Evolutionary conservation across 352 stramenopile genomes (phyloP).

Genomic region (Globisporangium paroecandrum): DNA sequence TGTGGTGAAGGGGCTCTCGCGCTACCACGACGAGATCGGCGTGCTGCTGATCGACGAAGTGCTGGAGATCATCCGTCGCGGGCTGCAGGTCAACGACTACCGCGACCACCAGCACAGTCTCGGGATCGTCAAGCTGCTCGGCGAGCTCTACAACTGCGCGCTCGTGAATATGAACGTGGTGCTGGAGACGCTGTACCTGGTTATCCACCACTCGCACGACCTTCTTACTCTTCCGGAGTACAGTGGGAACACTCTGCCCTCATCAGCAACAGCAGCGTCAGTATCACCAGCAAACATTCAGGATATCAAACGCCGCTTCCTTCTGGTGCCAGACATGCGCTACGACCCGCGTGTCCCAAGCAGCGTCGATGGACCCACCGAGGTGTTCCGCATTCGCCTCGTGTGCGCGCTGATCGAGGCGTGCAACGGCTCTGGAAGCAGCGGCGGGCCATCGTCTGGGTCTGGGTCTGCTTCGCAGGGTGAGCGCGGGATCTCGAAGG

Average conservation of each 20-base stretch:
- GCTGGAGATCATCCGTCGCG: slow-evolving; percentile 90
- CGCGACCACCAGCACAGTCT: slow-evolving; percentile 92
- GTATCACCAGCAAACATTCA: slow-evolving; percentile 28
- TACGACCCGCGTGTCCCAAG: slow-evolving; percentile 88
- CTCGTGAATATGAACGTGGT: slow-evolving; percentile 91
- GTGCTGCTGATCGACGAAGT: slow-evolving; percentile 92
- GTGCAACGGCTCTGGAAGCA: slow-evolving; percentile 29
- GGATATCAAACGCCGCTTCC: slow-evolving; percentile 60
- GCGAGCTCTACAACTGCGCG: slow-evolving; percentile 91
- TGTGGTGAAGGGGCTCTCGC: slow-evolving; percentile 78
- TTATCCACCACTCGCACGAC: slow-evolving; percentile 96
- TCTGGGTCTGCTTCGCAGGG: slow-evolving; percentile 29
- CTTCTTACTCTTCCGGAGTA: slow-evolving; percentile 75
- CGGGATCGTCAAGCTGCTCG: slow-evolving; percentile 91
- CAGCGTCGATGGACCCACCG: slow-evolving; percentile 85
- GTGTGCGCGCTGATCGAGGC: slow-evolving; percentile 92
- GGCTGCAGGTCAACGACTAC: slow-evolving; percentile 88
- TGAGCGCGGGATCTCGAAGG: slow-evolving; percentile 82
- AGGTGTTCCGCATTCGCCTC: slow-evolving; percentile 94
- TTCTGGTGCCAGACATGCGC: slow-evolving; percentile 72
- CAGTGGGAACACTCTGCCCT: slow-evolving; percentile 24
- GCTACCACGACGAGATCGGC: slow-evolving; percentile 89
- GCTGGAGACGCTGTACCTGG: slow-evolving; percentile 92
- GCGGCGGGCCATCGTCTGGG: neutral
- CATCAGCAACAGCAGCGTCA: neutral